Percentiles rank a stretch among this genome's conserved stretches.
Evolutionary conservation across 345 rosid genomes (phyloP).

Genomic region (Euphorbia lathyris): DNA sequence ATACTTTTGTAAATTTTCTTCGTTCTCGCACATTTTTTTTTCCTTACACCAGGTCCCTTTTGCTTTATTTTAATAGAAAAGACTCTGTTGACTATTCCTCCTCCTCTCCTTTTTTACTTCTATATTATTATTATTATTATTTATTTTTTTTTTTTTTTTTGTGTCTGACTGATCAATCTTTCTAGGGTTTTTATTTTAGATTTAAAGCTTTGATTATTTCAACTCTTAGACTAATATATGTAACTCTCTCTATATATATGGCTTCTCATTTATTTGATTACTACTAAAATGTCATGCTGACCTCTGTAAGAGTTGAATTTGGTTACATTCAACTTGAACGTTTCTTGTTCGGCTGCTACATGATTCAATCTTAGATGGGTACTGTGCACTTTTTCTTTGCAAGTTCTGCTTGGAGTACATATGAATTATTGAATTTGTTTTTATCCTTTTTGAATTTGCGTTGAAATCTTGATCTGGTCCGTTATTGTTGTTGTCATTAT

Average conservation of each 20-base stretch:
- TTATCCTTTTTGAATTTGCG: background rate
- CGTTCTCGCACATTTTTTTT: background rate
- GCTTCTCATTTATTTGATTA: slow-evolving; percentile 9
- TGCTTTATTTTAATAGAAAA: background rate
- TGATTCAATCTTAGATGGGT: background rate
- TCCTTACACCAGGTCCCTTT: background rate
- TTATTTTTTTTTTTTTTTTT: no score
- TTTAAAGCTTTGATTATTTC: background rate
- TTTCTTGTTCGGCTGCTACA: slow-evolving; percentile 21
- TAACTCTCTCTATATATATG: background rate
- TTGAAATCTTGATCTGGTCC: background rate
- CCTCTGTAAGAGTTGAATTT: slow-evolving; percentile 8
- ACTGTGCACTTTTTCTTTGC: no score
- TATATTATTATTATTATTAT: background rate
- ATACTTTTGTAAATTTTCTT: background rate
- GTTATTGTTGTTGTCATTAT: background rate
- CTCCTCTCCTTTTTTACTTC: background rate
- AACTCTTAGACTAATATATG: background rate
- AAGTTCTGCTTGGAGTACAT: slow-evolving; percentile 8
- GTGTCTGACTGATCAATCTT: background rate
- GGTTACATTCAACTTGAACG: slow-evolving; percentile 10
- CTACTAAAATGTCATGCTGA: slow-evolving; percentile 20
- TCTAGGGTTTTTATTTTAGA: slow-evolving; percentile 2
- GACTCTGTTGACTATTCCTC: background rate
- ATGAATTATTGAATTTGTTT: no score